Evolutionary conservation across 139 green algal species (phyloP).

Genomic region (Desmodesmus armatus): DNA sequence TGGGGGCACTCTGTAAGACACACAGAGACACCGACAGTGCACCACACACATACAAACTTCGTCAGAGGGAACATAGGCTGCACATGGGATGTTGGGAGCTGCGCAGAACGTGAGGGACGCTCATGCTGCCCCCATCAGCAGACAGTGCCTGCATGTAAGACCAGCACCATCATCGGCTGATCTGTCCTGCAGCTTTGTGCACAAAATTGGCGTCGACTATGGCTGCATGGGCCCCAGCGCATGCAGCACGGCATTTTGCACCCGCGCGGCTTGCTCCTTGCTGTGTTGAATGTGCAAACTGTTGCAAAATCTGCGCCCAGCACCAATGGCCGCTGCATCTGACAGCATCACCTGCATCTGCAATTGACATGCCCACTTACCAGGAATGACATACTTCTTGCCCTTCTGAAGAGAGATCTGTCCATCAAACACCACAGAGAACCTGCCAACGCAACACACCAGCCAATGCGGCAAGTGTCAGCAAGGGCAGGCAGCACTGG

Average conservation of each 20-base stretch:
- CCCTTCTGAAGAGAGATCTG: conserved; percentile 13
- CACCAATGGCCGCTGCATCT: neutral
- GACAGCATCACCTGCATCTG: neutral
- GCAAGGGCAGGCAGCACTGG: no score
- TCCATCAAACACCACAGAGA: neutral
- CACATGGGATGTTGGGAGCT: neutral
- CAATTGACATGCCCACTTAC: neutral
- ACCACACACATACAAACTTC: neutral
- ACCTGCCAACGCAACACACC: no score
- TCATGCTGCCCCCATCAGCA: neutral
- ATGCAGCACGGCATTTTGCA: neutral
- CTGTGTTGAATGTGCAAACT: neutral
- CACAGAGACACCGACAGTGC: conserved; percentile 1
- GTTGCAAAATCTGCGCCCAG: neutral
- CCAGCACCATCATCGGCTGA: neutral
- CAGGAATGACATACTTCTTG: conserved; percentile 32
- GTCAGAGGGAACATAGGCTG: neutral
- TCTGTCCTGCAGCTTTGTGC: neutral
- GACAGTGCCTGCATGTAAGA: neutral
- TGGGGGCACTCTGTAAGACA: conserved; percentile 28
- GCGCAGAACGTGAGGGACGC: neutral
- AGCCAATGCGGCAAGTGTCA: no score
- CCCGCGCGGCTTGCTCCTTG: neutral
- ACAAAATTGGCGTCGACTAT: neutral
- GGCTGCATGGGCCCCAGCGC: neutral